Conservation (phyloP, 352 stramenopile species). For the Pythium vanterpoolii region DNA sequence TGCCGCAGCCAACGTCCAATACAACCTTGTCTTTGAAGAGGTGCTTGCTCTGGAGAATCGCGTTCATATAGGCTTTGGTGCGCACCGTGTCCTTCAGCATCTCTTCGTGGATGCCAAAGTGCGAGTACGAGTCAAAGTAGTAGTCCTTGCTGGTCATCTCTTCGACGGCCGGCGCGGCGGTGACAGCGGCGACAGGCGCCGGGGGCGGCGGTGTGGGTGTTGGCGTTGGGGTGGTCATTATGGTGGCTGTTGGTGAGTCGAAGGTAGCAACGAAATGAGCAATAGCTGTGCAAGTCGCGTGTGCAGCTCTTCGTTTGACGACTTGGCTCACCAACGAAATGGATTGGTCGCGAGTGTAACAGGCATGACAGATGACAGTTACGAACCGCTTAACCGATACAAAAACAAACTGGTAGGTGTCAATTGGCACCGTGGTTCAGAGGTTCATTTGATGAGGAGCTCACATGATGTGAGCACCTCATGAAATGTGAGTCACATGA, state of each 20-base stretch:
- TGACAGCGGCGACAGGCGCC: background rate
- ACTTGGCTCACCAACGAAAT: slow-evolving; percentile 22
- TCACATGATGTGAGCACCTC: background rate
- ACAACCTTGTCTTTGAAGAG: slow-evolving; percentile 97
- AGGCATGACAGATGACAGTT: slow-evolving; percentile 16
- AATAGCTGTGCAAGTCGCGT: background rate
- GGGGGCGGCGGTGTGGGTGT: slow-evolving; percentile 24
- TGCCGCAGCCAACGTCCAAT: slow-evolving; percentile 96
- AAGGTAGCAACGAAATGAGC: background rate
- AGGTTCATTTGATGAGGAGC: background rate
- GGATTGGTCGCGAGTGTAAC: slow-evolving; percentile 27
- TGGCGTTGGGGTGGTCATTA: slow-evolving; percentile 32
- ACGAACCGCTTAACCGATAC: slow-evolving; percentile 21
- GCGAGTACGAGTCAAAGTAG: slow-evolving; percentile 98
- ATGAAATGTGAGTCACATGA: too few species aligned
- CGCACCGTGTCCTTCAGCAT: slow-evolving; percentile 98
- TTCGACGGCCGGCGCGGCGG: slow-evolving; percentile 20
- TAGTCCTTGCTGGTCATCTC: slow-evolving; percentile 94
- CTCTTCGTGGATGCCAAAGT: slow-evolving; percentile 98
- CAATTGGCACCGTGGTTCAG: background rate
- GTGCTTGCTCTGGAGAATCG: slow-evolving; percentile 95
- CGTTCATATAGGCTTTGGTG: slow-evolving; percentile 97
- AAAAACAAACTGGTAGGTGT: slow-evolving; percentile 3
- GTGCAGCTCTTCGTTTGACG: slow-evolving; percentile 14
- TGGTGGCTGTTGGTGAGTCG: background rate